Evolutionary conservation across 2,329 filamentous ascomycete genomes (phyloP).

Genomic region (Capronia coronata): DNA sequence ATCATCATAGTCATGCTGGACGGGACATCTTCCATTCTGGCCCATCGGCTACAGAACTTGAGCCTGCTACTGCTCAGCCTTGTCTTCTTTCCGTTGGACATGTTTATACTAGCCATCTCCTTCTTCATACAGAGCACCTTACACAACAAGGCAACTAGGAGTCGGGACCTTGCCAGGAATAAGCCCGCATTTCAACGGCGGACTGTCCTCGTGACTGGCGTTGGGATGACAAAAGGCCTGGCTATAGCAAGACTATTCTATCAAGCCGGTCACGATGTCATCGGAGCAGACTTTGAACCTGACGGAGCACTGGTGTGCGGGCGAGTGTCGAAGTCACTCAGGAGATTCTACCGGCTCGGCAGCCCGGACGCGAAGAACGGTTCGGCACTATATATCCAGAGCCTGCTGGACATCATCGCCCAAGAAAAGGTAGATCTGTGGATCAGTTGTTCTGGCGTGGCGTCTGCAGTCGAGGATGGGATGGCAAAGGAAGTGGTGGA

Average conservation of each 20-base stretch:
- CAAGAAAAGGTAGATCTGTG: constrained; percentile 61
- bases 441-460: constrained; percentile 67
- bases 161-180: constrained; percentile 28
- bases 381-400: constrained; percentile 48
- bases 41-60: constrained; percentile 45
- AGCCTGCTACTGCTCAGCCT: constrained; percentile 39
- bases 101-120: constrained; percentile 38
- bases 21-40: constrained; percentile 31
- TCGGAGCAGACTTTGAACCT: constrained; percentile 61
- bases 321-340: constrained; percentile 53
- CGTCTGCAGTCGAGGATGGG: constrained; percentile 60
- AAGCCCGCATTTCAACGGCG: constrained; percentile 40
- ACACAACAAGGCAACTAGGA: constrained; percentile 27
- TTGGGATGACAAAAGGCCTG: constrained; percentile 66
- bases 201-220: constrained; percentile 64
- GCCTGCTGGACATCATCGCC: constrained; percentile 53
- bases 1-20: constrained; percentile 35
- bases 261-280: constrained; percentile 59
- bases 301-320: constrained; percentile 46
- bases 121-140: constrained; percentile 28
- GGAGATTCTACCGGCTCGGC: constrained; percentile 49
- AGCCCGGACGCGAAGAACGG: constrained; percentile 32
- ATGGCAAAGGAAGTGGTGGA: constrained; percentile 58
- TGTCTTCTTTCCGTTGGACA: constrained; percentile 47
- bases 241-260: constrained; percentile 60